Evolutionary conservation across 805 yeast genomes (phyloP).

Genomic region (Ogataea salicorniae): DNA sequence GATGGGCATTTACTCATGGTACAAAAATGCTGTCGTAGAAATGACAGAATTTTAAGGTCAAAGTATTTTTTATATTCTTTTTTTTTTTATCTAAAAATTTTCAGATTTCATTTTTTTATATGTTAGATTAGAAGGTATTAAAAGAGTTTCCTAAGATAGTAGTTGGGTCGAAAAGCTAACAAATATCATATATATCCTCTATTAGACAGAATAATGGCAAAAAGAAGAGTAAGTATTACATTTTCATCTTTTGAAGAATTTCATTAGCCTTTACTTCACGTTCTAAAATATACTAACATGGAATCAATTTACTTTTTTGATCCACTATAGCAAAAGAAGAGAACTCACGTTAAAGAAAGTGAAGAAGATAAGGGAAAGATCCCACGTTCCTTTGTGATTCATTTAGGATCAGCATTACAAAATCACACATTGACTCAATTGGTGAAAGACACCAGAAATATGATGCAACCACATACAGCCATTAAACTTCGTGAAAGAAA

Average conservation of each 20-base stretch:
- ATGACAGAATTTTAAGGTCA: no score
- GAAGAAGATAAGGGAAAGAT: slow-evolving; percentile 67
- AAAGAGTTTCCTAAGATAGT: no score
- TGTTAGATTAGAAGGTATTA: no score
- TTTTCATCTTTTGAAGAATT: no score
- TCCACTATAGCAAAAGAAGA: slow-evolving; percentile 52
- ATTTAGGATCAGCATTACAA: slow-evolving; percentile 67
- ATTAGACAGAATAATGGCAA: slow-evolving; percentile 21
- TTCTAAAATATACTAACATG: slow-evolving; percentile 7
- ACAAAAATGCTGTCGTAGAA: no score
- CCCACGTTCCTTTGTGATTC: slow-evolving; percentile 92
- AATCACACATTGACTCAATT: slow-evolving; percentile 81
- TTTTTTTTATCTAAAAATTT: no score
- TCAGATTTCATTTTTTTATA: no score
- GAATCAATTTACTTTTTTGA: neutral
- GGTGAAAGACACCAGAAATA: slow-evolving; percentile 78
- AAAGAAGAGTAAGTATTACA: slow-evolving; percentile 30
- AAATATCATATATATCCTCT: no score
- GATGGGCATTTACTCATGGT: no score
- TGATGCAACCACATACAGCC: slow-evolving; percentile 97
- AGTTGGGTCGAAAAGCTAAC: no score
- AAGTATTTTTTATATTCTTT: no score
- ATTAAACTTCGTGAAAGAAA: slow-evolving; percentile 81
- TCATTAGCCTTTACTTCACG: neutral
- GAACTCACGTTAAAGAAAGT: slow-evolving; percentile 71